phyloP scores from a whole-genome alignment of 768 basidiomycete species.

The Pulveroboletus sp. region DNA sequence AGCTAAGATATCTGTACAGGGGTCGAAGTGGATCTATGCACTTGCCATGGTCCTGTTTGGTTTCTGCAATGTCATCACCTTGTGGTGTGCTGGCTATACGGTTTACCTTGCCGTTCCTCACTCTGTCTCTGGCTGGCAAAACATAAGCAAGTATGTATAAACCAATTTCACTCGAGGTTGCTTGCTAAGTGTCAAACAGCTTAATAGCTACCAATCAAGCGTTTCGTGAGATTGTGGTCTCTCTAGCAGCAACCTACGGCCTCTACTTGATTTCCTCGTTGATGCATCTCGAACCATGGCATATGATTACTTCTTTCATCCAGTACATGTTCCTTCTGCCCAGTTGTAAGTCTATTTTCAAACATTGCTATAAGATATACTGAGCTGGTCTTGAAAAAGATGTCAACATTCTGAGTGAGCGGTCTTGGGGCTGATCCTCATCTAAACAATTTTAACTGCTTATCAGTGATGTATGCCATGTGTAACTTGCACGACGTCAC shows the following conservation, averaged over 20 bases:
- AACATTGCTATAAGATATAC: background rate
- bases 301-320: conserved; percentile 89
- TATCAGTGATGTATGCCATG: conserved; percentile 84
- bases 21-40: conserved; percentile 83
- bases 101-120: conserved; percentile 83
- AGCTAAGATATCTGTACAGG: conserved; percentile 35
- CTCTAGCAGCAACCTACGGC: conserved; percentile 71
- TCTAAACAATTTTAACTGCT: background rate
- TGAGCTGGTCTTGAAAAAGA: conserved; percentile 33
- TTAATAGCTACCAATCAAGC: conserved; percentile 62
- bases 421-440: background rate
- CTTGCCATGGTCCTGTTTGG: conserved; percentile 76
- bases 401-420: conserved; percentile 74
- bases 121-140: conserved; percentile 66
- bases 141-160: conserved; percentile 57
- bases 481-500: conserved; percentile 89
- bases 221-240: conserved; percentile 81
- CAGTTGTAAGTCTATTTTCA: conserved; percentile 42
- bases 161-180: background rate
- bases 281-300: conserved; percentile 94
- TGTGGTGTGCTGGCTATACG: conserved; percentile 89
- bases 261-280: conserved; percentile 83
- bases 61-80: conserved; percentile 68
- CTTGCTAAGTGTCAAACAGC: conserved; percentile 34
- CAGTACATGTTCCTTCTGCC: conserved; percentile 92